Evolutionary conservation across 441 rosid species (phyloP).

Genomic region (Corymbia citriodora): DNA sequence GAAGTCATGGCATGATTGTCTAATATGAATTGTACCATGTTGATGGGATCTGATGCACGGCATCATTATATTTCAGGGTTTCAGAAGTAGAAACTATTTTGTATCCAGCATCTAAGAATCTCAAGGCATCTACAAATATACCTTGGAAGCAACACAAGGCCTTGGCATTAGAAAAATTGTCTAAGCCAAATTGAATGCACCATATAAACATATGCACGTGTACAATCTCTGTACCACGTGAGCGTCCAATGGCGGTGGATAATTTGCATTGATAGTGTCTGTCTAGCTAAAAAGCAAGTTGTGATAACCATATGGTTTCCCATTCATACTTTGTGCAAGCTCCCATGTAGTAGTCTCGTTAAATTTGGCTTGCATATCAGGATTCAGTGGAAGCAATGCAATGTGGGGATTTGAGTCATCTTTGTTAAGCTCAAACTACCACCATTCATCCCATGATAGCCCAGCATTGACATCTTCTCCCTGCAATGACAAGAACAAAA

Average conservation of each 20-base stretch:
- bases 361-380: slow-evolving; percentile 61
- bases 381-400: slow-evolving; percentile 83
- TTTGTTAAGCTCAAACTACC: slow-evolving; percentile 83
- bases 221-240: too few relatives aligned
- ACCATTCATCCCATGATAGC: slow-evolving; percentile 91
- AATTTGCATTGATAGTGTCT: too few relatives aligned
- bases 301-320: slow-evolving; percentile 43
- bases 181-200: not conserved
- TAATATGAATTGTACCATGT: too few relatives aligned
- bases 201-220: not conserved
- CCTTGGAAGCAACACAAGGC: too few relatives aligned
- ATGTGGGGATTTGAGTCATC: slow-evolving; percentile 87
- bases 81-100: not conserved
- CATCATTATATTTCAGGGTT: not conserved
- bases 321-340: slow-evolving; percentile 82
- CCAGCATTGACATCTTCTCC: slow-evolving; percentile 57
- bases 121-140: too few relatives aligned
- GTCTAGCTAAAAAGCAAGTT: too few relatives aligned
- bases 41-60: too few relatives aligned
- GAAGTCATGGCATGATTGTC: not conserved
- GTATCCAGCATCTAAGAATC: too few relatives aligned
- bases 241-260: too few relatives aligned
- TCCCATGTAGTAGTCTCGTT: slow-evolving; percentile 95
- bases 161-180: not conserved
- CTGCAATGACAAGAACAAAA: not conserved